Conservation (phyloP, 2,329 filamentous ascomycete genomes). For the Ramichloridium luteum region DNA sequence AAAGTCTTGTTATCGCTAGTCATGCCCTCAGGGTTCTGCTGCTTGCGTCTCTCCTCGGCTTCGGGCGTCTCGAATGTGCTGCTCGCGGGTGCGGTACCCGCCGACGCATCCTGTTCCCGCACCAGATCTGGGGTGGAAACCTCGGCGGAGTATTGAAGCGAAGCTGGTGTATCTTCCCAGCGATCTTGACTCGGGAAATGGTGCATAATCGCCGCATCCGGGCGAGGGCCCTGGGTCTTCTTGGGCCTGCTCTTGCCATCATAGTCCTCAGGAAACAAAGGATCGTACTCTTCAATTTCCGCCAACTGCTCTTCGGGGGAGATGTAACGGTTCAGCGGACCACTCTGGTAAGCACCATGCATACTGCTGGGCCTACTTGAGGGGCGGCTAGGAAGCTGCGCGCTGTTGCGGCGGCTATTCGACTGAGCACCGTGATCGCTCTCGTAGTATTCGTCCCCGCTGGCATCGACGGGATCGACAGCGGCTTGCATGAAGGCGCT, state of each 20-base stretch:
- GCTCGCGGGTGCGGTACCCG: conserved; percentile 14
- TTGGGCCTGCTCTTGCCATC: conserved; percentile 44
- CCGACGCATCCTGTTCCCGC: conserved; percentile 27
- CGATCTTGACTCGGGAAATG: conserved; percentile 91
- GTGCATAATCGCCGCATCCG: conserved; percentile 34
- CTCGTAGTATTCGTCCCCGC: conserved; percentile 42
- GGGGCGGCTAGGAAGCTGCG: conserved; percentile 49
- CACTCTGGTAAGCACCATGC: conserved; percentile 34
- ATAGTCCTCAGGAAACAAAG: conserved; percentile 70
- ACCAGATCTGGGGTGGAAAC: conserved; percentile 61
- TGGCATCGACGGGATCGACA: conserved; percentile 58
- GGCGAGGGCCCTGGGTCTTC: conserved; percentile 29
- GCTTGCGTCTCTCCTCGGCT: conserved; percentile 38
- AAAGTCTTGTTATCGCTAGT: conserved; percentile 40
- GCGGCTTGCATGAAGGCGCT: conserved; percentile 64
- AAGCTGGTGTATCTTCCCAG: conserved; percentile 92
- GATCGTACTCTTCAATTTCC: conserved; percentile 88
- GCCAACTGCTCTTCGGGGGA: conserved; percentile 52
- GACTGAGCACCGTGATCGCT: conserved; percentile 24
- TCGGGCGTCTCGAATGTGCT: conserved; percentile 35
- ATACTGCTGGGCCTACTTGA: conserved; percentile 51
- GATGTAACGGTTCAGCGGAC: conserved; percentile 42
- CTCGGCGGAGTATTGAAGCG: conserved; percentile 62
- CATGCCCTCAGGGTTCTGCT: conserved; percentile 23
- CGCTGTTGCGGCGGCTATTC: conserved; percentile 38